Base-by-base conservation (phyloP, 257 asterid genomes). In the Lycium barbarum region DNA sequence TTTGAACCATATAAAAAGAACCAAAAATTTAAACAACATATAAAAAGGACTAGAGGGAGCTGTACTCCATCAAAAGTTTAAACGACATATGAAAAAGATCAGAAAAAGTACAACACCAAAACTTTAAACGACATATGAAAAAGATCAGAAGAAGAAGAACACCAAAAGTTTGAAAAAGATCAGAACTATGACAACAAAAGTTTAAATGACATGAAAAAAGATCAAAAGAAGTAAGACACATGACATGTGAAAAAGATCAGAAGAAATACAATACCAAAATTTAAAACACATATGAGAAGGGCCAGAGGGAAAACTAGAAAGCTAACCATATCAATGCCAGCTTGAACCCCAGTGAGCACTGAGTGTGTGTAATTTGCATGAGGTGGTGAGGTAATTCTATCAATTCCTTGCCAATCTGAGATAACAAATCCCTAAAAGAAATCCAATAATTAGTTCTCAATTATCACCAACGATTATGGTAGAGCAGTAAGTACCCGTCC, bases 281-380 rank as follows among this genome's bases (percentile, higher is more conserved):
- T 0, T 67, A 8, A 40, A 40, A 40, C 45, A 67, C 49, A 35
- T 35, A 67, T 36, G 49, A 14, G 3, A 70, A 17, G 2, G 51
- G 15, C 76, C 0, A 18, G 3, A 51, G 43, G 20, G 22, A 74
- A 6, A 20, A 74, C 18, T 74, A 7, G 62, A 1, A 36, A 57
- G 15, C 26, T 2, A 70, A 89, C 91, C 94, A 91, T 91, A 84
- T 91, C 94, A 78, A 91, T 82, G 33, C 93, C 94, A 26, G 93
- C 93, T 17, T 70, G 81, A 74, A 91, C 74, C 12, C 90, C 89
- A 26, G 36, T 13, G 7, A 85, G 79, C 80, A 91, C 85, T 2
- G 91, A 87, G 51, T 79, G 36, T 4, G 91, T 85, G 57, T 87
- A 91, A 79, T 88, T 88, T 33, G 88, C 61, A 79, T 88, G 92